phyloP scores from a whole-genome alignment of 1,284 basidiomycete genomes.

The Heliocybe sulcata region DNA sequence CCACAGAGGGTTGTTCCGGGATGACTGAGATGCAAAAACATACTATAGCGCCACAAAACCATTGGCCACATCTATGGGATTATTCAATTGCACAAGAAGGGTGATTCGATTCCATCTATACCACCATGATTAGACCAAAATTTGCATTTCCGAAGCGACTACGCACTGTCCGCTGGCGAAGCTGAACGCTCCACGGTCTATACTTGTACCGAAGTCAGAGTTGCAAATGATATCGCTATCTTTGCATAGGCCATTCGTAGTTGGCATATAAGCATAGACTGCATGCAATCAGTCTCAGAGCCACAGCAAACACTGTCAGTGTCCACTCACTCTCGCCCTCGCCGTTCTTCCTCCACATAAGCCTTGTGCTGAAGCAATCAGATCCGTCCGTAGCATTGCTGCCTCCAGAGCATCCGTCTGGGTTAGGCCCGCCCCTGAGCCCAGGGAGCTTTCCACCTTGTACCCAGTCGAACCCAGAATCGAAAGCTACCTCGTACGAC shows the following conservation, averaged over 20 bases:
- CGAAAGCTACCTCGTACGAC: constrained; percentile 69
- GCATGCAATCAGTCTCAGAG: constrained; percentile 6
- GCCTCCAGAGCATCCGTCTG: constrained; percentile 33
- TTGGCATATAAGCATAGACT: constrained; percentile 63
- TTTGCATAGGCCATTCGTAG: constrained; percentile 30
- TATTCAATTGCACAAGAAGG: constrained; percentile 52
- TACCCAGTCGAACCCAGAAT: constrained; percentile 40
- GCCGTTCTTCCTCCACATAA: constrained; percentile 38
- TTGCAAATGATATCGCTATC: constrained; percentile 25
- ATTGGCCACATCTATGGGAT: constrained; percentile 45
- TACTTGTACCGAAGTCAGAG: constrained; percentile 33
- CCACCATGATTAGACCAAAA: neutral
- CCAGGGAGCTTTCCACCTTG: constrained; percentile 45
- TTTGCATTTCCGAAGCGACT: neutral
- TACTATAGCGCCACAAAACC: constrained; percentile 52
- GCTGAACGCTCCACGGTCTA: constrained; percentile 29
- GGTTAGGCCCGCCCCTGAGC: constrained; percentile 31
- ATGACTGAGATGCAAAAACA: constrained; percentile 14
- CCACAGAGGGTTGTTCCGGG: neutral
- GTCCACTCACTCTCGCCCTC: constrained; percentile 31
- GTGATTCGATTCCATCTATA: constrained; percentile 52
- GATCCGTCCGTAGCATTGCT: constrained; percentile 26
- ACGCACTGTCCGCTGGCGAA: constrained; percentile 47
- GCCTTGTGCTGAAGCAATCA: constrained; percentile 36
- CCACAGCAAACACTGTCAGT: constrained; percentile 3